Evolutionary conservation across 2,329 filamentous ascomycete genomes (phyloP).

Genomic region (Sporothrix globosa): DNA sequence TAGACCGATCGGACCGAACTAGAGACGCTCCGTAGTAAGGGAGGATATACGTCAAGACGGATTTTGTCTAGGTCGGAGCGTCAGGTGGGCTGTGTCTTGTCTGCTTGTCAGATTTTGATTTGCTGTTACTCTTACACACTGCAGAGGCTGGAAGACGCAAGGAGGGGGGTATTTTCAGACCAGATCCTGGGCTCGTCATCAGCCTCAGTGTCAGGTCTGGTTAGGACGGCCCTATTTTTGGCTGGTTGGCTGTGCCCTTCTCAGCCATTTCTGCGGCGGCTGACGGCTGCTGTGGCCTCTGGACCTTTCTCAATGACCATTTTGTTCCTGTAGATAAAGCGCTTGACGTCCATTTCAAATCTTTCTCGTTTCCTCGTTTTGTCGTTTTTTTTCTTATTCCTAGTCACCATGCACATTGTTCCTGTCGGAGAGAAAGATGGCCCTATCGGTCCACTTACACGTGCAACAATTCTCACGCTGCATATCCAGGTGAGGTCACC

Average conservation of each 20-base stretch:
- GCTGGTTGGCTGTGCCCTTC: neutral
- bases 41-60: neutral
- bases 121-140: neutral
- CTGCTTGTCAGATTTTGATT: neutral
- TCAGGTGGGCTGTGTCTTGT: constrained; percentile 5
- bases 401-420: neutral
- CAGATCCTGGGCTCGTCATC: neutral
- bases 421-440: neutral
- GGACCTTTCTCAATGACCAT: no score
- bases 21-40: neutral
- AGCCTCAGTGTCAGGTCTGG: constrained; percentile 3
- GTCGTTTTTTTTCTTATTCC: neutral
- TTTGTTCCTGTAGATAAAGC: neutral
- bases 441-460: neutral
- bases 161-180: neutral
- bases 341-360: neutral
- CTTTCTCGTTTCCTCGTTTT: neutral
- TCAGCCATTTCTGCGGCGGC: neutral
- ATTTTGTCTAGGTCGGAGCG: neutral
- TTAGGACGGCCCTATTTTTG: neutral
- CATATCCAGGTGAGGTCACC: neutral
- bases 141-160: neutral
- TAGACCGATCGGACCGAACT: neutral
- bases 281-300: no score
- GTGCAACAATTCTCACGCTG: neutral